phyloP scores from a whole-genome alignment of 2,329 filamentous ascomycete species.

The Ilyonectria destructans region DNA sequence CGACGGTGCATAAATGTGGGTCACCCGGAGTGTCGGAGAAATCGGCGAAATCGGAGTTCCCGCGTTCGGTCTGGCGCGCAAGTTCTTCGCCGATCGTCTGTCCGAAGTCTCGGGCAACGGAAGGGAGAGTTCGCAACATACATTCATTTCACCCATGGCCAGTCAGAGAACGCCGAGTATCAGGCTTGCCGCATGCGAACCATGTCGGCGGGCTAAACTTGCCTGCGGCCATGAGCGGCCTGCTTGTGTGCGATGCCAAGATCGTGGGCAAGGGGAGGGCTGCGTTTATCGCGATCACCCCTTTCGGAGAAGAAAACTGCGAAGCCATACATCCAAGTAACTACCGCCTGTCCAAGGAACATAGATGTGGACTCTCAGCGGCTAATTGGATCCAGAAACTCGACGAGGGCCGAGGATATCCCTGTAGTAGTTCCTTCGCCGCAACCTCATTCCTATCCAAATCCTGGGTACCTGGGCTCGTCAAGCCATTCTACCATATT shows the following conservation, averaged over 20 bases:
- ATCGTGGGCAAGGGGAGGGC: conserved; percentile 8
- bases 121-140: not conserved
- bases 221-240: conserved; percentile 30
- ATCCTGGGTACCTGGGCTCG: conserved; percentile 25
- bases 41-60: conserved; percentile 5
- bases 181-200: conserved; percentile 26
- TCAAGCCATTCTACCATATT: conserved; percentile 29
- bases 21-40: not conserved
- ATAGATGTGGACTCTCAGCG: not conserved
- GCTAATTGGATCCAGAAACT: conserved; percentile 1
- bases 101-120: not conserved
- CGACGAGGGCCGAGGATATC: conserved; percentile 5
- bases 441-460: conserved; percentile 23
- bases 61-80: not conserved
- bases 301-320: conserved; percentile 14
- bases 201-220: conserved; percentile 23
- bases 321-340: conserved; percentile 8
- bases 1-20: not conserved
- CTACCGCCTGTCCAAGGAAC: not conserved
- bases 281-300: conserved; percentile 25
- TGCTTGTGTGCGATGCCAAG: conserved; percentile 21
- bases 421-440: not conserved
- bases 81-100: not conserved
- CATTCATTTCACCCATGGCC: not conserved
- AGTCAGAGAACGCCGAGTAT: conserved; percentile 11